Evolutionary conservation across 2,329 filamentous ascomycete genomes (phyloP), one percentile per base, ranked within the genome.

Genomic region (Polychaeton citri): DNA sequence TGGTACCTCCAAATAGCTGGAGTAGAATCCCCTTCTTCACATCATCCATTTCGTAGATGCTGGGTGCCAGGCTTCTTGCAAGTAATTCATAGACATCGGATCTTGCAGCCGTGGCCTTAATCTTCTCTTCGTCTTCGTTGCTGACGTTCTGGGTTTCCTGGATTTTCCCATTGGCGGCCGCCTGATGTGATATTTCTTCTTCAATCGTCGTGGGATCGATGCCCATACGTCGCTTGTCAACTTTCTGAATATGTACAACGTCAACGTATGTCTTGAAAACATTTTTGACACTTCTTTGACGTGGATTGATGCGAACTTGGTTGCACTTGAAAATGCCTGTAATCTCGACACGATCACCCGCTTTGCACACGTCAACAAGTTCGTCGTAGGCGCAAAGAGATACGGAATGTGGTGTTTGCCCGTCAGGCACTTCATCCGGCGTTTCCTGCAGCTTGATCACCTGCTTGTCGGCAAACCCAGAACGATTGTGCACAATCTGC

Each of bases 401-500:
- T 18, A 98, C 90, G 0, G 88, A 94, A 60, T 98, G 90, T 10
- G 90, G 90, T 15, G 90, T 98, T 62, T 98, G 90, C 13, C 90
- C 90, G 46, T 94, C 81, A 33, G 90, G 90, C 13, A 98, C 81
- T 24, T 77, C 84, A 58, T 98, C 90, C 0, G 90, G 90, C 0
- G 90, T 98, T 61, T 98, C 90, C 61, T 98, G 90, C 28, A 98
- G 69, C 60, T 98, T 98, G 63, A 98, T 94, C 40, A 98, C 85
- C 58, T 98, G 90, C 66, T 98, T 98, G 58, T 98, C 90, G 37
- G 87, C 81, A 52, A 98, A 98, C 6, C 75, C 74, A 48, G 86
- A 96, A 41, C 90, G 79, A 60, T 98, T 98, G 66, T 98, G 90
- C 15, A 96, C 73, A 47, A 98, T 92, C 54, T 95, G 84, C 88